phyloP scores from a whole-genome alignment of 148 eudicot species.

The Dianthus caryophyllus region DNA sequence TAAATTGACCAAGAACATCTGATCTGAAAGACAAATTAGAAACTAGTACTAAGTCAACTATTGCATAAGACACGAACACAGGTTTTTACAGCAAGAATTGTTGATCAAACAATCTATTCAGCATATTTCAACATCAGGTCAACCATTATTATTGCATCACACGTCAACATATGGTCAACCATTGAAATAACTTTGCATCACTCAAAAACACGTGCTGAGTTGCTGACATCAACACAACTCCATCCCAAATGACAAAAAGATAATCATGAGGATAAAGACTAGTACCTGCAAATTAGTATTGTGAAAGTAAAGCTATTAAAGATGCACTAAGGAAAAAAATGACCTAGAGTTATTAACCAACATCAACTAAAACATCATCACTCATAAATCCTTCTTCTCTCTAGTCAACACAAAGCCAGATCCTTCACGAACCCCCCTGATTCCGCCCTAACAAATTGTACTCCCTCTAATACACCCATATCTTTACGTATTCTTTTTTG shows the following conservation, averaged over 20 bases:
- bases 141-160: too few relatives aligned
- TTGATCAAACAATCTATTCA: not conserved
- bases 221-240: too few relatives aligned
- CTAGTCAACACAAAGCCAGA: not conserved
- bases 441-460: not conserved
- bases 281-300: not conserved
- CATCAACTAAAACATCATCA: not conserved
- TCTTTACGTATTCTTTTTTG: too few relatives aligned
- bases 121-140: not conserved
- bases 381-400: not conserved
- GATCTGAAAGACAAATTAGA: slow-evolving; percentile 46
- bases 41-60: slow-evolving; percentile 9
- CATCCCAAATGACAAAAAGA: not conserved
- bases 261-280: not conserved
- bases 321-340: not conserved
- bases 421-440: not conserved
- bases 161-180: too few relatives aligned
- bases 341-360: not conserved
- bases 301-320: not conserved
- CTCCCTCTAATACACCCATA: too few relatives aligned
- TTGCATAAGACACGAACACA: not conserved
- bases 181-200: too few relatives aligned
- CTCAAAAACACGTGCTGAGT: too few relatives aligned
- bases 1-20: slow-evolving; percentile 99
- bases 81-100: not conserved